Base-by-base conservation (phyloP, 2,329 filamentous ascomycete species). In the Monilinia fructicola region DNA sequence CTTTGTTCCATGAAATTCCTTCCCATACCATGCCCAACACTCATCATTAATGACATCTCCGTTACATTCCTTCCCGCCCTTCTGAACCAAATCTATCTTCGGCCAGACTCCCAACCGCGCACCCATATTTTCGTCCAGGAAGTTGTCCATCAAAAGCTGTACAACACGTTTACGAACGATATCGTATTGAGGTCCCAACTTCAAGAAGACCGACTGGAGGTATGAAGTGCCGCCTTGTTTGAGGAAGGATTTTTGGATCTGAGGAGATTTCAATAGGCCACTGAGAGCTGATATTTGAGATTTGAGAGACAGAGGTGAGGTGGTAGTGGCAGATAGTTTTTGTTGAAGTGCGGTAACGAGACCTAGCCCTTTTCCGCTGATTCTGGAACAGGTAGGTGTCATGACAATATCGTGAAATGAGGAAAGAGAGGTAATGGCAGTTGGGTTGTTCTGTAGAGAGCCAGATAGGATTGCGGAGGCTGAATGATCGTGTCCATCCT, bases 101-200 rank as follows among this genome's bases (percentile, higher is more conserved):
- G 86, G 86, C 85, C 85, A 89, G 69, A 85, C 77, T 0, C 85
- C 84, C 23, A 82, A 69, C 31, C 79, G 78, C 2, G 87, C 87
- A 52, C 87, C 86, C 81, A 88, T 87, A 66, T 84, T 81, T 69
- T 83, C 82, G 72, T 90, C 87, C n/a, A 90, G 78, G 73, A 90
- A 90, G 68, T 82, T 87, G 73, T 90, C 88, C 44, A 84, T 80
- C 38, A 89, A 81, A 66, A 90, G 79, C 68, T 86, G 80, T 1
- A 83, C 85, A 31, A 84, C 82, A 72, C 83, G 85, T 67, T 80
- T 81, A 73, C 84, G 81, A 7, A 84, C 81, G 1, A 77, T 73
- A 18, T 81, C 81, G 79, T 86, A 85, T 35, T 80, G 79, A 5
- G 78, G 76, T n/a, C 78, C 80, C 31, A 81, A 77, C 11, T 78